Conservation (phyloP, 2,329 filamentous ascomycete species). For the Aphanoascus verrucosus region DNA sequence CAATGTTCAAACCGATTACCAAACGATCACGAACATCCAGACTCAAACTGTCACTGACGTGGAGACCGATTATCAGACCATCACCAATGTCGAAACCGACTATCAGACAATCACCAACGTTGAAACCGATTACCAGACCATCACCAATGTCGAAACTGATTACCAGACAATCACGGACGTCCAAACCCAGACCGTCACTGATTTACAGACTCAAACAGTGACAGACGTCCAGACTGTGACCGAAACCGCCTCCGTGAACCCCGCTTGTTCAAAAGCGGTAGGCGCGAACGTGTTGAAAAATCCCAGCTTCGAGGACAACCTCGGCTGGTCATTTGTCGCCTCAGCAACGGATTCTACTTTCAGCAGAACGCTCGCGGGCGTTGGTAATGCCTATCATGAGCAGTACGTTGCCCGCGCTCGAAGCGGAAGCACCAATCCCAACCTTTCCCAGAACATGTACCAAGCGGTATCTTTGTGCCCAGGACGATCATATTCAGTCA, state of each 20-base stretch:
- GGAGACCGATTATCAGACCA: background rate
- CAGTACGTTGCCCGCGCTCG: background rate
- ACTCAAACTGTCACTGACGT: background rate
- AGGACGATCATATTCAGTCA: background rate
- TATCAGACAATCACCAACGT: background rate
- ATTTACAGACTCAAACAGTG: background rate
- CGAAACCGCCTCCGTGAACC: background rate
- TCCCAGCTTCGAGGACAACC: background rate
- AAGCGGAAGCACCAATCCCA: no score
- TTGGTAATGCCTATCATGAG: background rate
- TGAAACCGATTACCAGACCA: background rate
- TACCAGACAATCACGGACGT: background rate
- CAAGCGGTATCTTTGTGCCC: background rate
- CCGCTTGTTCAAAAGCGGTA: background rate
- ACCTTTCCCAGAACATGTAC: background rate
- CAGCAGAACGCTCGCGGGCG: background rate
- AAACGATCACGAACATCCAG: no score
- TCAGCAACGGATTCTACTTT: background rate
- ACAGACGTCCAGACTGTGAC: background rate
- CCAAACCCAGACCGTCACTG: background rate
- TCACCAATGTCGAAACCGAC: background rate
- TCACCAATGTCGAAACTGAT: conserved; percentile 1
- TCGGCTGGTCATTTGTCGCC: background rate
- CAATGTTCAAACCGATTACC: background rate
- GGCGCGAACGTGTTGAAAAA: background rate